Percentiles rank a stretch among this genome's conserved stretches.
Evolutionary conservation across 371 early-diverging fungal genomes (phyloP).

Genomic region (Coemansia sp.): DNA sequence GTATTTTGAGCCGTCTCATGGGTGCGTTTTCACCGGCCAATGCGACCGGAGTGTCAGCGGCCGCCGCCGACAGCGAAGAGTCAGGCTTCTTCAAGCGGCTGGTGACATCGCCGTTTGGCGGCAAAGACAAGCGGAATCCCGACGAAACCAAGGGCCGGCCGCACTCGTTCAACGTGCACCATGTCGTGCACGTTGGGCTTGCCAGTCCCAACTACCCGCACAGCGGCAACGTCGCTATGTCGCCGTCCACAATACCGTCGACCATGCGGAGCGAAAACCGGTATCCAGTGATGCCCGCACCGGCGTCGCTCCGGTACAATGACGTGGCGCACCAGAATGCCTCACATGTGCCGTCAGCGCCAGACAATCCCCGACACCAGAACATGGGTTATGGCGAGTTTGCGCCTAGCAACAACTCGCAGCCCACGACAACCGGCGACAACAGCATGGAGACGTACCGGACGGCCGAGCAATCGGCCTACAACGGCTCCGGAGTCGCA

Average conservation of each 20-base stretch:
- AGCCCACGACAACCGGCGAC: constrained; percentile 13
- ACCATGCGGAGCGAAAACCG: constrained; percentile 28
- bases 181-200: constrained; percentile 37
- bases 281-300: constrained; percentile 23
- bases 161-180: constrained; percentile 42
- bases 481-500: constrained; percentile 7
- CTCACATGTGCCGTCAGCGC: background rate
- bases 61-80: constrained; percentile 4
- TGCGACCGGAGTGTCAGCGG: background rate
- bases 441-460: constrained; percentile 42
- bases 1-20: constrained; percentile 24
- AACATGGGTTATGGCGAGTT: constrained; percentile 43
- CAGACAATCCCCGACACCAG: constrained; percentile 21
- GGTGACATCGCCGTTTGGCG: constrained; percentile 16
- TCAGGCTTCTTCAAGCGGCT: constrained; percentile 29
- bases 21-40: constrained; percentile 14
- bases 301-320: background rate
- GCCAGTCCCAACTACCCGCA: constrained; percentile 28
- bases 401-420: constrained; percentile 16
- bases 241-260: constrained; percentile 23
- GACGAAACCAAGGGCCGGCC: constrained; percentile 17
- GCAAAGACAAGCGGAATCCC: background rate
- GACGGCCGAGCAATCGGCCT: constrained; percentile 39
- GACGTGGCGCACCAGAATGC: background rate
- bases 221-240: constrained; percentile 15